Percentiles rank a stretch among this genome's conserved stretches.
phyloP scores from a whole-genome alignment of 192 early-diverging fungal genomes.

The Mortierella antarctica region DNA sequence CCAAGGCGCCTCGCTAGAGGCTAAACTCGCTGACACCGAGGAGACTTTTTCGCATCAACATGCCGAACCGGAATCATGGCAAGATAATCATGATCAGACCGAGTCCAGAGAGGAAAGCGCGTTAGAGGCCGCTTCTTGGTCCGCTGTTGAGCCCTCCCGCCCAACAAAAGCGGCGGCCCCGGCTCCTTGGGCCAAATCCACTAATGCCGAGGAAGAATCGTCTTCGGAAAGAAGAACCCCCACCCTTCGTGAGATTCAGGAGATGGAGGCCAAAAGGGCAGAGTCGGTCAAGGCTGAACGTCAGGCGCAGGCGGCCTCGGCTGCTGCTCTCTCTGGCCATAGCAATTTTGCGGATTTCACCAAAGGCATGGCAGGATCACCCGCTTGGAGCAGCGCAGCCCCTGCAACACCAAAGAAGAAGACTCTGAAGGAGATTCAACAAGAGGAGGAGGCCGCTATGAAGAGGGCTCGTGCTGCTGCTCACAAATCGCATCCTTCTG shows the following conservation, averaged over 20 bases:
- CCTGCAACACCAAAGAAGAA: conserved; percentile 61
- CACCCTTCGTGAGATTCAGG: conserved; percentile 72
- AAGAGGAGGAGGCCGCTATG: conserved; percentile 65
- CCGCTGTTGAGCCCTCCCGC: conserved; percentile 3
- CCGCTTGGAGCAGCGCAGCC: conserved; percentile 45
- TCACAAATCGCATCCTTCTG: conserved; percentile 18
- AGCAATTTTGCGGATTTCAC: conserved; percentile 10
- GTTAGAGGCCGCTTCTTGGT: conserved; percentile 3
- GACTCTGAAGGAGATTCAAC: conserved; percentile 66
- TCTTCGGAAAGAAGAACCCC: conserved; percentile 50
- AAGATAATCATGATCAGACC: neutral
- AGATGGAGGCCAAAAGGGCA: conserved; percentile 65
- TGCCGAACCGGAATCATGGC: neutral
- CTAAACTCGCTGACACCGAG: neutral
- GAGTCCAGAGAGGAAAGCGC: conserved; percentile 14
- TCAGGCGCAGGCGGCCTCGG: conserved; percentile 34
- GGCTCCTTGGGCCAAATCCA: conserved; percentile 52
- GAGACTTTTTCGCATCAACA: neutral
- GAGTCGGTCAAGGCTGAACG: conserved; percentile 51
- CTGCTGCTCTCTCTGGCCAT: conserved; percentile 17
- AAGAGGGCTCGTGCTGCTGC: conserved; percentile 52
- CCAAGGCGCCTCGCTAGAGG: neutral
- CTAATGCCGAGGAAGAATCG: conserved; percentile 26
- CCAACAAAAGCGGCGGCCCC: conserved; percentile 35
- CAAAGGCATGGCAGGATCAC: conserved; percentile 24